Conservation (phyloP, 768 basidiomycete species). For the Mycena maculata region DNA sequence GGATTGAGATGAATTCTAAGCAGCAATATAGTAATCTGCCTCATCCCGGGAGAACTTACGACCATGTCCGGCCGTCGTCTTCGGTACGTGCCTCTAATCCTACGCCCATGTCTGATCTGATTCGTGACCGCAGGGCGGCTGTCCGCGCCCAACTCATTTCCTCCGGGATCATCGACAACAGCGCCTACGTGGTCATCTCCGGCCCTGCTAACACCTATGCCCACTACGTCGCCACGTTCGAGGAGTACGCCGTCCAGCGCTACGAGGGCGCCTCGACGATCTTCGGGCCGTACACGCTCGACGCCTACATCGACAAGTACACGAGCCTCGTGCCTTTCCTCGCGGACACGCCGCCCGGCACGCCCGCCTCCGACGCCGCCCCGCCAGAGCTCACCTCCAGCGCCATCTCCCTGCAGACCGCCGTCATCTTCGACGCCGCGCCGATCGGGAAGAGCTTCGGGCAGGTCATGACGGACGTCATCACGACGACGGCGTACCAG, state of each 20-base stretch:
- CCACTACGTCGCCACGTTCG: slow-evolving; percentile 78
- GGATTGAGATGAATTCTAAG: slow-evolving; percentile 14
- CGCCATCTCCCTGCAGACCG: slow-evolving; percentile 77
- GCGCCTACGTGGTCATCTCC: slow-evolving; percentile 81
- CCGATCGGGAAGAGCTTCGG: slow-evolving; percentile 72
- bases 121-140: slow-evolving; percentile 62
- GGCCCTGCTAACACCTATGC: slow-evolving; percentile 87
- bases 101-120: slow-evolving; percentile 30
- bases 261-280: slow-evolving; percentile 88
- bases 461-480: slow-evolving; percentile 67
- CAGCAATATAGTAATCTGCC: slow-evolving; percentile 64
- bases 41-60: slow-evolving; percentile 83
- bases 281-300: slow-evolving; percentile 79
- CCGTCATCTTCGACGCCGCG: slow-evolving; percentile 70
- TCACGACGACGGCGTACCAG: slow-evolving; percentile 59
- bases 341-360: slow-evolving; percentile 57
- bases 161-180: slow-evolving; percentile 68
- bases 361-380: slow-evolving; percentile 71
- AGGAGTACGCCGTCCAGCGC: slow-evolving; percentile 80
- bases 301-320: slow-evolving; percentile 85
- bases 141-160: slow-evolving; percentile 74
- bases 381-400: slow-evolving; percentile 72
- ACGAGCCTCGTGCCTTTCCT: slow-evolving; percentile 73
- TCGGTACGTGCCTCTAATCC: slow-evolving; percentile 58
- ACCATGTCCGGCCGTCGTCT: slow-evolving; percentile 86